Evolutionary conservation across 352 stramenopile species (phyloP), one percentile per base, ranked within the genome.

Genomic region (Globisporangium lucens): DNA sequence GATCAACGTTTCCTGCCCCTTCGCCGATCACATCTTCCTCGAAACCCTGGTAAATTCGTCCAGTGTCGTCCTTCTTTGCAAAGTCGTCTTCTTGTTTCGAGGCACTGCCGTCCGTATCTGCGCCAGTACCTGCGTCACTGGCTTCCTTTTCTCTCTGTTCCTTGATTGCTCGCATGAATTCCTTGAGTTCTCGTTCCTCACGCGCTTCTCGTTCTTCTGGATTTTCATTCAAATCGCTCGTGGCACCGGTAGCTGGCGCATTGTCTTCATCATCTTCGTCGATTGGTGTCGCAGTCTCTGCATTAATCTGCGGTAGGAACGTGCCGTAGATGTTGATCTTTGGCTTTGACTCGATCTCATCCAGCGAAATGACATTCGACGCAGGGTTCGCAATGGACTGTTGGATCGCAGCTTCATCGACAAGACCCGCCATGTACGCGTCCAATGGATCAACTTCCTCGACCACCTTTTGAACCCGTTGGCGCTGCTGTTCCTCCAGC

Each of bases 321-420:
- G 87, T 92, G 47, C 83, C 82, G 69, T 95, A 95, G 71, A 95
- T 93, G 70, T 95, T 89, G 35, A 95, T 82, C 74, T 89, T 89
- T 5, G 80, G 69, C 47, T 82, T 82, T 12, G 80, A 76, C 69
- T 92, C 82, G 57, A 96, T 92, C 62, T 96, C 86, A 22, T 90
- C 85, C 55, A 92, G 71, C 8, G 88, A 96, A 38, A 96, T 96
- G 36, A 96, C 86, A 35, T 94, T 94, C 0, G 86, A 75, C 6
- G 84, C 78, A 12, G 86, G 82, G 35, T 93, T 85, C 17, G 71
- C 75, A 20, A 89, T 80, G 43, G 80, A 89, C 61, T 90, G 79
- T 67, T 94, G 82, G 36, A 92, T 90, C 20, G 83, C 82, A 9
- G 83, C 80, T 68, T 93, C 80, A 56, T 94, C 87, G 4, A 90